Percentiles rank a stretch among this genome's conserved stretches.
These are phyloP conservation scores for Cryptomeria japonica DNA, from an alignment of 75 land plant genomes.

Conservation along the genomic window DNA sequence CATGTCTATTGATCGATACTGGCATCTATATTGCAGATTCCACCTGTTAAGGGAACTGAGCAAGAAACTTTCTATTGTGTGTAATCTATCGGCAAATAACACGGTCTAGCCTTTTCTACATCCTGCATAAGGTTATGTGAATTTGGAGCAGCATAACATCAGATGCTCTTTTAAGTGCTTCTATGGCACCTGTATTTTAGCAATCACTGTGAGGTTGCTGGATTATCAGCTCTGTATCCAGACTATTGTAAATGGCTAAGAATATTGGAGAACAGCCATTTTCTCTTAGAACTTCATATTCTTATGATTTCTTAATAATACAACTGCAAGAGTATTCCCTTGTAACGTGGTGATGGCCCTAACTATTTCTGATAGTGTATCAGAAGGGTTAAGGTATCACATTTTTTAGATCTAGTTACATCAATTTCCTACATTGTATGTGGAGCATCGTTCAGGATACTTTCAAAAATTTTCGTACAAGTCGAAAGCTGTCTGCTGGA, in stretches of 20 bases:
- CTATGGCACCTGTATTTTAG: background rate
- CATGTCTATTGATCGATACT: background rate
- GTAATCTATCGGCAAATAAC: background rate
- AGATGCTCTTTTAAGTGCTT: background rate
- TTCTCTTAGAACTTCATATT: slow-evolving; percentile 2
- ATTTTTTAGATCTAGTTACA: background rate
- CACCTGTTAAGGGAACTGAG: background rate
- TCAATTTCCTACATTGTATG: background rate
- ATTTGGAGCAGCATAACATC: background rate
- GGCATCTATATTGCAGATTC: background rate
- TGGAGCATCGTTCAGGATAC: slow-evolving; percentile 7
- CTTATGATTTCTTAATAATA: slow-evolving; percentile 8
- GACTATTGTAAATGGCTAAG: slow-evolving; percentile 4
- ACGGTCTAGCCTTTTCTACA: background rate
- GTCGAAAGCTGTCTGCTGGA: background rate
- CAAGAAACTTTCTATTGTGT: background rate
- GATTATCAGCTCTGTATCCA: slow-evolving; percentile 7
- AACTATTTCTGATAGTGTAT: background rate
- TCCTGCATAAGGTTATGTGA: background rate
- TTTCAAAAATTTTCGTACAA: background rate
- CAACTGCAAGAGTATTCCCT: background rate
- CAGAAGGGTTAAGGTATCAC: slow-evolving; percentile 4
- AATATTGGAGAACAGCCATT: background rate
- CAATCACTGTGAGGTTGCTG: background rate
- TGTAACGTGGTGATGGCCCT: slow-evolving; percentile 12